Evolutionary conservation across 768 basidiomycete species (phyloP).

Genomic region (Butyriboletus loyo): DNA sequence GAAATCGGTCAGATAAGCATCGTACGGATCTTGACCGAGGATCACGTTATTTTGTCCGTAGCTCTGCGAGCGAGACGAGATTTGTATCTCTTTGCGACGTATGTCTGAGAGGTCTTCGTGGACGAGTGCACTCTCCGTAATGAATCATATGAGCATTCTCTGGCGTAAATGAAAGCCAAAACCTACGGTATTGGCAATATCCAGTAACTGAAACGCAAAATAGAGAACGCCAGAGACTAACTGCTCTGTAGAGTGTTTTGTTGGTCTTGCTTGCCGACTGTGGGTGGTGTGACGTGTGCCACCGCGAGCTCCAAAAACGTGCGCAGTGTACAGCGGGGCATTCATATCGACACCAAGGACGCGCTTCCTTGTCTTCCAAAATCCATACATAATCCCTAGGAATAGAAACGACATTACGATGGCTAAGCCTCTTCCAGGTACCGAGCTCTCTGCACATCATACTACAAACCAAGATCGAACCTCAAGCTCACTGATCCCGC

Average conservation of each 20-base stretch:
- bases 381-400: slow-evolving; percentile 1
- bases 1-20: slow-evolving; percentile 7
- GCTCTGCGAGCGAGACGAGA: not conserved
- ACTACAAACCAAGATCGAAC: not conserved
- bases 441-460: slow-evolving; percentile 8
- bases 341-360: slow-evolving; percentile 8
- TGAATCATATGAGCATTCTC: not conserved
- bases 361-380: slow-evolving; percentile 3
- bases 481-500: not conserved
- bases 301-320: slow-evolving; percentile 2
- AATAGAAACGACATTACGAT: slow-evolving; percentile 4
- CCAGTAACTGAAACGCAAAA: not conserved
- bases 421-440: slow-evolving; percentile 2
- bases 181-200: slow-evolving; percentile 6
- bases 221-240: not conserved
- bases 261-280: not conserved
- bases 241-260: too few relatives aligned
- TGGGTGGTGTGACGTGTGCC: not conserved
- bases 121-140: slow-evolving; percentile 4
- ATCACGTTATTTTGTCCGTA: slow-evolving; percentile 8
- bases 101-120: slow-evolving; percentile 10
- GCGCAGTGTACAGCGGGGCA: slow-evolving; percentile 5
- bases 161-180: not conserved
- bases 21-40: slow-evolving; percentile 4
- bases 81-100: not conserved